A percentile compares a stretch with the other conserved stretches of the same genome.
These are phyloP conservation scores for Veloporphyrellus conicus DNA, from an alignment of 1,284 basidiomycete genomes.

Conservation along the genomic window DNA sequence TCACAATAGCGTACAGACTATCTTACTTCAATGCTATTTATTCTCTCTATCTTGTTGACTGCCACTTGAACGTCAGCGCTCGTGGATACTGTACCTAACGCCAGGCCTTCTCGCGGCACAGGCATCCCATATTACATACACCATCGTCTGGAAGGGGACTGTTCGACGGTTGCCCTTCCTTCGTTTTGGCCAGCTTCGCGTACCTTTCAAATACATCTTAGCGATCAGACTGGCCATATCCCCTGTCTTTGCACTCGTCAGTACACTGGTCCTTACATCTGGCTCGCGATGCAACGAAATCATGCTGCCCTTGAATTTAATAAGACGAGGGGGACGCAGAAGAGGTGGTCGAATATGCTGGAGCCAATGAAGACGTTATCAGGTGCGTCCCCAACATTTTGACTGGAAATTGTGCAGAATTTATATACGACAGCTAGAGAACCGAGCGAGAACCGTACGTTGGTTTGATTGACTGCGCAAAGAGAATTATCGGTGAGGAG, in stretches of 20 bases:
- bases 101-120: slow-evolving; percentile 76
- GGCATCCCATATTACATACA: slow-evolving; percentile 61
- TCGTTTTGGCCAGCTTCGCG: slow-evolving; percentile 34
- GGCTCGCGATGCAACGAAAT: slow-evolving; percentile 82
- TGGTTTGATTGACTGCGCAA: slow-evolving; percentile 72
- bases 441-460: slow-evolving; percentile 84
- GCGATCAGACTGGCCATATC: slow-evolving; percentile 55
- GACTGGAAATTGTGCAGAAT: neutral
- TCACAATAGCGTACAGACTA: slow-evolving; percentile 82
- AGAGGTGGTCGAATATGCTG: slow-evolving; percentile 64
- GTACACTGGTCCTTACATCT: slow-evolving; percentile 67
- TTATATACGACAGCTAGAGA: slow-evolving; percentile 49
- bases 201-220: slow-evolving; percentile 38
- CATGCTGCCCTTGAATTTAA: slow-evolving; percentile 69
- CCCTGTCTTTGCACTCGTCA: slow-evolving; percentile 54
- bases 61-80: slow-evolving; percentile 76
- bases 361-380: slow-evolving; percentile 80
- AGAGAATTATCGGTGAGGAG: slow-evolving; percentile 81
- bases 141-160: slow-evolving; percentile 63
- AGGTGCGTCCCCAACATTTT: slow-evolving; percentile 46
- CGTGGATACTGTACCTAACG: slow-evolving; percentile 79
- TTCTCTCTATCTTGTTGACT: slow-evolving; percentile 70
- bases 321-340: slow-evolving; percentile 65
- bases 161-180: slow-evolving; percentile 67
- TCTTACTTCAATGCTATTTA: slow-evolving; percentile 60